A percentile compares a stretch with the other conserved stretches of the same genome.
phyloP scores from a whole-genome alignment of 768 basidiomycete species.

The Pulveroboletus sp. region DNA sequence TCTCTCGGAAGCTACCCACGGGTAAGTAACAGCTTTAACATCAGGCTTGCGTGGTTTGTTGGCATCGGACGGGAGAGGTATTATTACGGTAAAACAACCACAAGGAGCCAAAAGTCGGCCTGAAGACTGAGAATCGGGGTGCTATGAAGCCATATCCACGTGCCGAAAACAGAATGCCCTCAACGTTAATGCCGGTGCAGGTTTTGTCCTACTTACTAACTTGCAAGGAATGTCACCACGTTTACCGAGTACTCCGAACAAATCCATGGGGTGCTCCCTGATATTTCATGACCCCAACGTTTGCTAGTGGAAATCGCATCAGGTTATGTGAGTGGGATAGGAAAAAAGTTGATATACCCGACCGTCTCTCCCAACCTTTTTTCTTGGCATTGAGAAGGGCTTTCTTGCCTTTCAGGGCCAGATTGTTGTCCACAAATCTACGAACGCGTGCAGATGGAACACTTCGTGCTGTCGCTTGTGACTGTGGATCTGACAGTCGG shows the following conservation, averaged over 20 bases:
- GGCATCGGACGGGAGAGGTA: constrained; percentile 49
- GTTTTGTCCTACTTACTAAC: no score
- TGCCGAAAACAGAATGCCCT: no score
- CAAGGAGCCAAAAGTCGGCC: constrained; percentile 14
- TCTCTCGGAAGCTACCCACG: not conserved
- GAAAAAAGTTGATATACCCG: constrained; percentile 43
- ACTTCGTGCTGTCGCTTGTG: constrained; percentile 39
- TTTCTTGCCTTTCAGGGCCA: constrained; percentile 43
- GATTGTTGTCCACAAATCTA: constrained; percentile 51
- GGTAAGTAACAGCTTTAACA: no score
- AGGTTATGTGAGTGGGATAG: not conserved
- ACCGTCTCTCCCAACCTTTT: constrained; percentile 55
- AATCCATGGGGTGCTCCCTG: constrained; percentile 56
- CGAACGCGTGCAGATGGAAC: constrained; percentile 47
- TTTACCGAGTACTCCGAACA: constrained; percentile 14
- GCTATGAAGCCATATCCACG: no score
- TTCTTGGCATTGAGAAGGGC: constrained; percentile 34
- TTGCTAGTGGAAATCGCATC: constrained; percentile 34
- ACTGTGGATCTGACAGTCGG: constrained; percentile 23
- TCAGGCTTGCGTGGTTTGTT: constrained; percentile 54
- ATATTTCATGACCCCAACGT: constrained; percentile 53
- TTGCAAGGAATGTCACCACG: not conserved
- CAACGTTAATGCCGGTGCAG: no score
- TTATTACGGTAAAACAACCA: constrained; percentile 31
- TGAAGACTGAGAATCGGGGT: constrained; percentile 3